Conservation (phyloP, 2,329 filamentous ascomycete genomes). For the Hypoxylon sp. region DNA sequence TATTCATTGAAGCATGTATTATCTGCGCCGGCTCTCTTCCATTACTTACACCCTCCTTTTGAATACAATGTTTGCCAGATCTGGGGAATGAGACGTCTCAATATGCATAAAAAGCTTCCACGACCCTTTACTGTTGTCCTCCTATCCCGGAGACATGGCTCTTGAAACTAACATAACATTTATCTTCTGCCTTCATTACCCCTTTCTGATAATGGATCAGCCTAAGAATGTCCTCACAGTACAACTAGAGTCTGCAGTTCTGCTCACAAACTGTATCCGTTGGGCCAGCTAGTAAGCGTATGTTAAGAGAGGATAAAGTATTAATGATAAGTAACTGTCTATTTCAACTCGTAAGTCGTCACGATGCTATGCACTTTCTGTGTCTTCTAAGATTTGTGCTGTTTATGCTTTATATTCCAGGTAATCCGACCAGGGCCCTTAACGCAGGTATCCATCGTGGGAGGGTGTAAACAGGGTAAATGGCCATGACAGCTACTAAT, state of each 20-base stretch:
- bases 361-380: conserved; percentile 14
- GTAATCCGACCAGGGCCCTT: conserved; percentile 64
- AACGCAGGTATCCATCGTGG: conserved; percentile 66
- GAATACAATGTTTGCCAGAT: too few relatives aligned
- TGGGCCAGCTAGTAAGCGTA: background rate
- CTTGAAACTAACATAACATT: background rate
- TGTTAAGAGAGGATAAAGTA: conserved; percentile 14
- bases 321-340: conserved; percentile 12
- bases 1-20: background rate
- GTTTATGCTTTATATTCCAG: conserved; percentile 60
- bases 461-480: conserved; percentile 67
- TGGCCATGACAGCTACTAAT: conserved; percentile 62
- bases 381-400: background rate
- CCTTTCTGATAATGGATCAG: background rate
- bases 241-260: background rate
- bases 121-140: background rate
- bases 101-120: background rate
- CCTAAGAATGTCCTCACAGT: background rate
- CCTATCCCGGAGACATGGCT: background rate
- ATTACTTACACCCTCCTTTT: too few relatives aligned
- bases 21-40: background rate
- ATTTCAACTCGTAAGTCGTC: conserved; percentile 25
- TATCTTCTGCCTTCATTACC: background rate
- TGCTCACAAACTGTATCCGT: too few relatives aligned
- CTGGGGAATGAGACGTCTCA: background rate